phyloP scores from a whole-genome alignment of 2,329 filamentous ascomycete species.

The Pezicula carpinea region DNA sequence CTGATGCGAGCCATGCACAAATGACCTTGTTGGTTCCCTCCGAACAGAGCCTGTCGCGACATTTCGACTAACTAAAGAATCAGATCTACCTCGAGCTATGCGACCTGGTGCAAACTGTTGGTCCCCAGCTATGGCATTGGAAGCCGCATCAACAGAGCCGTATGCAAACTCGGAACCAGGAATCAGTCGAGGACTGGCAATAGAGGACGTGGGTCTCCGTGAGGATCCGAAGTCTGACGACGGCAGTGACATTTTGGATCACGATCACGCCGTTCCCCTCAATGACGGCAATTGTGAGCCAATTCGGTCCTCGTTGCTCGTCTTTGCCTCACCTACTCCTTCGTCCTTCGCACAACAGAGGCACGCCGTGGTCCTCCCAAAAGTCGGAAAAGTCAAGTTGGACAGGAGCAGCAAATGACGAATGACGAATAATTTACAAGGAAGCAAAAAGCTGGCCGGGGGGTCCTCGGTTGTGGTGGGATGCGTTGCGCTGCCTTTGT shows the following conservation, averaged over 20 bases:
- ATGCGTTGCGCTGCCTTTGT: too few relatives aligned
- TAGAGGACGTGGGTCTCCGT: slow-evolving; percentile 16
- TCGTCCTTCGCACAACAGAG: neutral
- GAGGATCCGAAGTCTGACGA: slow-evolving; percentile 13
- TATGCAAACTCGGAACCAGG: slow-evolving; percentile 12
- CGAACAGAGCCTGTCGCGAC: slow-evolving; percentile 30
- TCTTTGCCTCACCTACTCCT: neutral
- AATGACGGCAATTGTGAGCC: neutral
- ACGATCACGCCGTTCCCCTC: too few relatives aligned
- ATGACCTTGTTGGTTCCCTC: slow-evolving; percentile 66
- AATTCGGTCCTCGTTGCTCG: neutral
- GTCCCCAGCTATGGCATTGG: slow-evolving; percentile 9
- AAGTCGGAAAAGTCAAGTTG: too few relatives aligned
- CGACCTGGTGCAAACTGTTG: slow-evolving; percentile 7
- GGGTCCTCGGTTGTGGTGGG: too few relatives aligned
- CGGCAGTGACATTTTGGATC: slow-evolving; percentile 6
- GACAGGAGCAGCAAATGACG: neutral
- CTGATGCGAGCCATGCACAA: slow-evolving; percentile 61
- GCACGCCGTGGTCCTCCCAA: neutral
- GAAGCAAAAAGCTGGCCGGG: neutral
- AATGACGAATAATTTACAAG: slow-evolving; percentile 1
- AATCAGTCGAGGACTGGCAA: slow-evolving; percentile 22
- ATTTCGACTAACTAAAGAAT: slow-evolving; percentile 6
- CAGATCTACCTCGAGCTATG: slow-evolving; percentile 13
- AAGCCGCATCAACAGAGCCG: slow-evolving; percentile 13